A percentile compares a stretch with the other conserved stretches of the same genome.
These are phyloP conservation scores for Komagataella ulmi DNA, from an alignment of 805 yeast genomes.

Conservation along the genomic window DNA sequence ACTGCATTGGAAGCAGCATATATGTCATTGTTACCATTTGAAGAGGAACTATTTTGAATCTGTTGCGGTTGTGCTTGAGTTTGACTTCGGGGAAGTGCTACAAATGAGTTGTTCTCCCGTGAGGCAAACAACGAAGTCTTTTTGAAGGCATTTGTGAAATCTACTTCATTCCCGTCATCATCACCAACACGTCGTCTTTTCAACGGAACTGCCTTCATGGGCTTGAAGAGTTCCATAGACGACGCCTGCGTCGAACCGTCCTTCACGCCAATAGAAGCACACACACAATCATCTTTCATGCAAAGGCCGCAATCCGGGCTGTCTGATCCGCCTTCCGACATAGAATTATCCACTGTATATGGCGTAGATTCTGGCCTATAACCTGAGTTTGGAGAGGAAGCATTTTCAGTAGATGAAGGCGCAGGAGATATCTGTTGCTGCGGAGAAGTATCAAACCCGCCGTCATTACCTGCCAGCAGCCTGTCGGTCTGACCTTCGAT, in stretches of 20 bases:
- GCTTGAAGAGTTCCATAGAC: slow-evolving; percentile 23
- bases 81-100: not conserved
- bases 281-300: slow-evolving; percentile 52
- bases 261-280: slow-evolving; percentile 39
- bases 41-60: not conserved
- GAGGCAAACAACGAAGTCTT: slow-evolving; percentile 19
- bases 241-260: slow-evolving; percentile 2
- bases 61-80: not conserved
- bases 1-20: slow-evolving; percentile 15
- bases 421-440: slow-evolving; percentile 30
- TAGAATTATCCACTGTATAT: not conserved
- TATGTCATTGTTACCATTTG: slow-evolving; percentile 5
- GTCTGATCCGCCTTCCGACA: not conserved
- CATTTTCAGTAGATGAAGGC: slow-evolving; percentile 24
- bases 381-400: not conserved
- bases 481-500: not conserved
- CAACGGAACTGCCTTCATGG: slow-evolving; percentile 57
- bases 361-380: not conserved
- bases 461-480: slow-evolving; percentile 1
- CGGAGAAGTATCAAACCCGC: slow-evolving; percentile 2
- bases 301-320: slow-evolving; percentile 43
- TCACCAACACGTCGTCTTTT: slow-evolving; percentile 18
- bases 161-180: slow-evolving; percentile 26
- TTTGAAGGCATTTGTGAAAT: slow-evolving; percentile 36
- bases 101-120: slow-evolving; percentile 14